Evolutionary conservation across 2,329 filamentous ascomycete genomes (phyloP).

Genomic region (Plenodomus lindquistii): DNA sequence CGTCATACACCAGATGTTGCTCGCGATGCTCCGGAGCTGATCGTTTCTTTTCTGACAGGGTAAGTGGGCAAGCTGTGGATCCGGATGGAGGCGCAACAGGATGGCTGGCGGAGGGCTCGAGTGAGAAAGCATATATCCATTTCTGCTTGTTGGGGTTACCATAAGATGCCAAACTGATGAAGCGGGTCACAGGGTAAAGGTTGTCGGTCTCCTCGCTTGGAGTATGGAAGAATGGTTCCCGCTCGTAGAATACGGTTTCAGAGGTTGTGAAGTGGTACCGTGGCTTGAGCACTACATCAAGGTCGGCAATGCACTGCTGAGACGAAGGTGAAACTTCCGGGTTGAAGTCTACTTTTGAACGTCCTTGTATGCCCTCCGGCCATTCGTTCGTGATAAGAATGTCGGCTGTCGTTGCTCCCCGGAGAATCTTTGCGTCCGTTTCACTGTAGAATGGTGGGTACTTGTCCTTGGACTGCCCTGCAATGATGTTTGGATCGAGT

Average conservation of each 20-base stretch:
- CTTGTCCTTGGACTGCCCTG: constrained; percentile 69
- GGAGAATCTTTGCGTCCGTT: constrained; percentile 74
- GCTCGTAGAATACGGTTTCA: constrained; percentile 76
- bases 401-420: constrained; percentile 77
- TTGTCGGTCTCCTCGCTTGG: constrained; percentile 56
- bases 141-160: constrained; percentile 79
- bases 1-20: constrained; percentile 43
- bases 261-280: constrained; percentile 85
- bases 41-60: constrained; percentile 62
- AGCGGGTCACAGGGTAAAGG: constrained; percentile 72
- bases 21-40: constrained; percentile 44
- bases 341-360: constrained; percentile 66
- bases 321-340: constrained; percentile 59
- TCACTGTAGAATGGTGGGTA: constrained; percentile 77
- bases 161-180: constrained; percentile 83
- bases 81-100: constrained; percentile 67
- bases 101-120: constrained; percentile 66
- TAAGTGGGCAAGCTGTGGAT: constrained; percentile 76
- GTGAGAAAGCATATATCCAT: constrained; percentile 69
- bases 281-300: constrained; percentile 81
- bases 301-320: constrained; percentile 73
- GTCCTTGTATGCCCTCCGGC: constrained; percentile 72
- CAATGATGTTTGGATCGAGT: constrained; percentile 64
- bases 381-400: constrained; percentile 86
- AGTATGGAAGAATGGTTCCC: constrained; percentile 85